Evolutionary conservation across 2,329 filamentous ascomycete genomes (phyloP), one percentile per base, ranked within the genome.

Genomic region (Nannizzia gypsea): DNA sequence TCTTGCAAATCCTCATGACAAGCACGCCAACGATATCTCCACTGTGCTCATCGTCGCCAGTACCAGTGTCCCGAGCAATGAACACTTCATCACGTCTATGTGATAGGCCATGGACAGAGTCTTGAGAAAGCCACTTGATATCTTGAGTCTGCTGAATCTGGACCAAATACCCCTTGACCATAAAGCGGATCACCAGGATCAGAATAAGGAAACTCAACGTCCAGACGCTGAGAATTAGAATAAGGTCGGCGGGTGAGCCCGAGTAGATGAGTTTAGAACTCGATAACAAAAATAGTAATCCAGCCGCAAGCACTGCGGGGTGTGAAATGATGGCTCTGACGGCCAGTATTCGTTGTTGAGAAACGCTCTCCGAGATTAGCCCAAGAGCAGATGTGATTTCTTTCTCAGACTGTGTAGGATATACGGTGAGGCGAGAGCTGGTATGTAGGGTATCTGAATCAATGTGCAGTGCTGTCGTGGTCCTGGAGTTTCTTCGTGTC

Each of bases 341-440:
- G 20, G 88, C 83, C 6, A 80, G 74, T 69, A 89, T 85, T 63
- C 87, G 84, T 77, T 93, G 90, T 73, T 95, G 87, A 38, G 89
- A 88, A 56, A 95, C 82, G 61, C 86, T 89, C 73, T 92, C 89
- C 62, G 89, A 86, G 42, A 95, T 80, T 20, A 95, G 81, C 63
- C 82, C 81, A 57, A 95, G 78, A 17, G 86, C 85, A 60, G 83
- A 80, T 63, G 84, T 74, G 69, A 86, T 84, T 70, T 90, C 86
- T 57, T 78, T 70, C 56, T 82, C 75, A 56, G 71, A 67, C 57
- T 70, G 70, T 24, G 78, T 71, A 13, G 75, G 57, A 63, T 62
- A 60, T 46, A 68, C 69, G 52, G 62, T 66, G 24, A 74, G 66
- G n/a, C 70, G 69, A 2, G 74, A 73, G 15, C 73, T 38, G 13